Conservation (phyloP, 305 asterid genomes). For the Fraxinus paxiana region DNA sequence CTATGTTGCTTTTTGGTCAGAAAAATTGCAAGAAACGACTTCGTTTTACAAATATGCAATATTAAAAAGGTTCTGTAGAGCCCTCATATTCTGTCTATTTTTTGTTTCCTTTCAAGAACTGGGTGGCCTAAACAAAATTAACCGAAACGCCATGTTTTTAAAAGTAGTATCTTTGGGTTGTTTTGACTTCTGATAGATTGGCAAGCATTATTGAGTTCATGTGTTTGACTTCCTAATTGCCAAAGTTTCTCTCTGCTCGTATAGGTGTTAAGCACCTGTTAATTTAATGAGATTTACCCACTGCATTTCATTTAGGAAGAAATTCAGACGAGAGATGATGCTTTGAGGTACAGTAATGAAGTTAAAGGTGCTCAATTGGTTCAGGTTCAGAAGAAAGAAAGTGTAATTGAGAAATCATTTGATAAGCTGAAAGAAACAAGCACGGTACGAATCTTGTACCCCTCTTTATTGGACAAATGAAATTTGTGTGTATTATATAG, state of each 20-base stretch:
- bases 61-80: neutral
- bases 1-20: neutral
- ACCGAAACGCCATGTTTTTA: neutral
- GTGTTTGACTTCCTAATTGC: neutral
- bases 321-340: slow-evolving; percentile 43
- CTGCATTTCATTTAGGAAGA: slow-evolving; percentile 55
- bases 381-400: slow-evolving; percentile 61
- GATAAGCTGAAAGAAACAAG: slow-evolving; percentile 86
- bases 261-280: slow-evolving; percentile 18
- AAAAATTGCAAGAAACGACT: neutral
- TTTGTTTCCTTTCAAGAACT: slow-evolving; percentile 7
- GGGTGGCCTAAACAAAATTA: slow-evolving; percentile 7
- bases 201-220: neutral
- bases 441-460: slow-evolving; percentile 51
- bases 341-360: slow-evolving; percentile 34
- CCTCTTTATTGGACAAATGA: slow-evolving; percentile 11
- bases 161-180: neutral
- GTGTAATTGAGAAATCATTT: slow-evolving; percentile 68
- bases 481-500: neutral
- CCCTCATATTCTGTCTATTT: neutral
- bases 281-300: slow-evolving; percentile 19
- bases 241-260: slow-evolving; percentile 18
- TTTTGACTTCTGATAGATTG: neutral
- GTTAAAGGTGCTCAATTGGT: slow-evolving; percentile 41
- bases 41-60: neutral